These are phyloP conservation scores for Porogramme epimiltina DNA, from an alignment of 1,284 basidiomycete species.

Conservation along the genomic window DNA sequence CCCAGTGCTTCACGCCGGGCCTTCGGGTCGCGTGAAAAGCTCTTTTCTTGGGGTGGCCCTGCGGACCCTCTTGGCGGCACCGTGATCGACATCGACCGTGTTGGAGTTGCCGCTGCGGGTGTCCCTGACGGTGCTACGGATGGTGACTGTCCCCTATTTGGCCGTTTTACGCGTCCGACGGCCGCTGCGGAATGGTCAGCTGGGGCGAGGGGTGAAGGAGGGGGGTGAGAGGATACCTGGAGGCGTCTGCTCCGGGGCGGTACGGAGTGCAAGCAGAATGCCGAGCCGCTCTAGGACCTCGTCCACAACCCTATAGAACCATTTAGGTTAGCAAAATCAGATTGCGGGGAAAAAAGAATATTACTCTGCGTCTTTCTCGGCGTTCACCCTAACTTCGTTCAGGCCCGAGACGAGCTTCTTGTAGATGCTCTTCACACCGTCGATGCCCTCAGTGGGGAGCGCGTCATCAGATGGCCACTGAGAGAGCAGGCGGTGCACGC, in stretches of 20 bases:
- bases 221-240: conserved; percentile 47
- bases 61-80: conserved; percentile 58
- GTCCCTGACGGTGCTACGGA: conserved; percentile 40
- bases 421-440: conserved; percentile 61
- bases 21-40: conserved; percentile 68
- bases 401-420: conserved; percentile 63
- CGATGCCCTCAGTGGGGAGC: conserved; percentile 65
- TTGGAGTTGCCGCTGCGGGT: conserved; percentile 39
- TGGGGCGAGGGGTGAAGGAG: background rate
- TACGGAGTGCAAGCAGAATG: conserved; percentile 70
- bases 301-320: conserved; percentile 57
- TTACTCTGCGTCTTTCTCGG: conserved; percentile 67
- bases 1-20: conserved; percentile 59
- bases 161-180: too few species aligned
- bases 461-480: conserved; percentile 73
- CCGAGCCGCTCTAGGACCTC: conserved; percentile 68
- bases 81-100: conserved; percentile 45
- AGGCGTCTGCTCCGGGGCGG: conserved; percentile 59
- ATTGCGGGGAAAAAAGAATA: conserved; percentile 8
- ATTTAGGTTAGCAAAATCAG: conserved; percentile 1
- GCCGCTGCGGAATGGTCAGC: too few species aligned
- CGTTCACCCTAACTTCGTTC: conserved; percentile 57
- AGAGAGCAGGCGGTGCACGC: conserved; percentile 70
- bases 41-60: conserved; percentile 48
- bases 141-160: too few species aligned